Base-by-base conservation (phyloP, 176 grass and related monocot genomes). In the Zoysia pacifica region DNA sequence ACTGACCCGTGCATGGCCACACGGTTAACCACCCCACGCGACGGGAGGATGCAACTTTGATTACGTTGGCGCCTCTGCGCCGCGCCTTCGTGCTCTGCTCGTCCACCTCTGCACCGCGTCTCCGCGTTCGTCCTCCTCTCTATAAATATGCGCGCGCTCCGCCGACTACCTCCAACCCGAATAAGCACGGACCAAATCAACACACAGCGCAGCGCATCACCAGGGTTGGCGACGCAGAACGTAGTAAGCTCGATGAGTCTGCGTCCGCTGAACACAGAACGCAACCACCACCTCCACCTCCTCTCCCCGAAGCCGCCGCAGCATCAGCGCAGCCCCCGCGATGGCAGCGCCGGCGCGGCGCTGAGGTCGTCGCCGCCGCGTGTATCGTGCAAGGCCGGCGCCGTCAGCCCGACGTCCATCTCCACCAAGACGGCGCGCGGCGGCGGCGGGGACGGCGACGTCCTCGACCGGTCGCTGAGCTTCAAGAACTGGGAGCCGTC, bases 401-500 rank as follows among this genome's bases (percentile, higher is more conserved):
- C 65, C 40, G 7, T 35, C 54, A 79, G 53, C n/a, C 18, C 54
- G 38, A 45, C 69, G 60, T 58, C 28, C 28, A 28, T 28, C 28
- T 28, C 83, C 39, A 48, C 56, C 53, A 77, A 77, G 63, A 86
- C 85, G 87, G 88, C 84, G 14, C 72, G 81, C 35, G 80, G 84
- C 50, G 74, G 61, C 4, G 51, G 7, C 28, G 28, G 45, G 28
- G 28, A 28, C 45, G 45, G 45, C 13, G 5, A 15, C 51, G 12
- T 15, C 54, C 79, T 95, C 4, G 73, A 78, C 75, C 87, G 93
- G 48, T 95, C 96, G 7, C 62, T 99, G 19, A 99, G 92, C 90
- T 99, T 99, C 84, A 95, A 91, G 60, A 93, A 89, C 82, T 97
- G 94, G 94, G 74, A 94, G 67, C 15, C 15, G 65, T 28, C 28